Conservation (phyloP, 108 stramenopile species). For the Cylindrotheca closterium region DNA sequence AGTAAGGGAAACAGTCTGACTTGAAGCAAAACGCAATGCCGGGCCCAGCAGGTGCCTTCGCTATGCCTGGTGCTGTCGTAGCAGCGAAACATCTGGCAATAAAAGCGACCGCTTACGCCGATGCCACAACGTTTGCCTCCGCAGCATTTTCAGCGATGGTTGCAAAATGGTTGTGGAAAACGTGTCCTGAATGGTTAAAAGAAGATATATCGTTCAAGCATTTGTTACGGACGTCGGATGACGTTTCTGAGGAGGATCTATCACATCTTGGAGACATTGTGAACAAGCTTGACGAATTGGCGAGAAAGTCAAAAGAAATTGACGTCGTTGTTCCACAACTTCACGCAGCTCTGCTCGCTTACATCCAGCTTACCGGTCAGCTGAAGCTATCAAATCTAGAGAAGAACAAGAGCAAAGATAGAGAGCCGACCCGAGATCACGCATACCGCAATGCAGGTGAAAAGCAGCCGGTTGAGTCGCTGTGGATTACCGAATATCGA, state of each 20-base stretch:
- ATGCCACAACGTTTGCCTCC: constrained; percentile 21
- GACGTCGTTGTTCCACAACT: constrained; percentile 47
- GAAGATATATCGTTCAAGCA: constrained; percentile 52
- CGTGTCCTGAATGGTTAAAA: constrained; percentile 55
- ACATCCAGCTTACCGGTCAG: constrained; percentile 48
- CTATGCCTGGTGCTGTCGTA: constrained; percentile 26
- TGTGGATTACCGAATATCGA: constrained; percentile 15
- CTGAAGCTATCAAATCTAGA: constrained; percentile 15
- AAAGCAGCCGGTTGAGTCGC: neutral
- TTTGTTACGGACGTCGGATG: constrained; percentile 1
- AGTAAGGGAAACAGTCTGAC: no score
- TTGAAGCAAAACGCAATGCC: constrained; percentile 30
- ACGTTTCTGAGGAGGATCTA: constrained; percentile 37
- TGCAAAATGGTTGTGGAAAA: constrained; percentile 30
- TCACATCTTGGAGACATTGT: constrained; percentile 42
- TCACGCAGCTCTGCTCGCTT: constrained; percentile 63
- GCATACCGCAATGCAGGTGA: constrained; percentile 20
- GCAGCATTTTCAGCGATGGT: constrained; percentile 23
- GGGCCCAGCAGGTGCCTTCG: constrained; percentile 29
- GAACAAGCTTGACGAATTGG: constrained; percentile 47
- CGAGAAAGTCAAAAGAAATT: constrained; percentile 34
- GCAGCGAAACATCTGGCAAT: constrained; percentile 30
- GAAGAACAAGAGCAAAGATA: constrained; percentile 1
- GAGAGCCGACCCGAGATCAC: constrained; percentile 9
- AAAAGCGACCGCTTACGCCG: constrained; percentile 10